Conservation (phyloP, 2,329 filamentous ascomycete genomes). For the Fusarium agapanthi region DNA sequence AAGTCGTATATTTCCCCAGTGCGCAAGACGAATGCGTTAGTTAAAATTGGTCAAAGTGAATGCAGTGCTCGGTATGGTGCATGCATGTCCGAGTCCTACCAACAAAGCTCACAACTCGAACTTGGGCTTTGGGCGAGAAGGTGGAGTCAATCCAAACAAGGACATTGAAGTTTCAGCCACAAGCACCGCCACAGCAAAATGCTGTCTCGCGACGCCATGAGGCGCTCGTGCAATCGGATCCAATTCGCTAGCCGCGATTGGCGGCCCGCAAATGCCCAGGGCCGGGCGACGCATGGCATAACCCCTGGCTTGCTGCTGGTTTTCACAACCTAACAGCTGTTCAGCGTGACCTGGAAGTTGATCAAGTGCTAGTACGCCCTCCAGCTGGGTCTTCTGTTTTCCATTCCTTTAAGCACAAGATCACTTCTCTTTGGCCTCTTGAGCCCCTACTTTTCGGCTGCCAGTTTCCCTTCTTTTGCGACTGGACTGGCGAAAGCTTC, state of each 20-base stretch:
- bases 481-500: not conserved
- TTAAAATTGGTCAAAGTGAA: not conserved
- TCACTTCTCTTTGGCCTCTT: not conserved
- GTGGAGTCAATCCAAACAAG: not conserved
- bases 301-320: constrained; percentile 4
- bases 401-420: not conserved
- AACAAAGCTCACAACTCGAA: not conserved
- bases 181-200: constrained; percentile 6
- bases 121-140: not conserved
- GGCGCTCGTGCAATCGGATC: not conserved
- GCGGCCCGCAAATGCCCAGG: constrained; percentile 1
- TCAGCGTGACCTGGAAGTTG: constrained; percentile 26
- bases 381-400: not conserved
- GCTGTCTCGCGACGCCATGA: constrained; percentile 10
- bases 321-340: not conserved
- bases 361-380: constrained; percentile 14
- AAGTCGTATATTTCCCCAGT: not conserved
- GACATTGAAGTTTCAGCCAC: not conserved
- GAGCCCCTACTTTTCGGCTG: not conserved
- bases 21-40: not conserved
- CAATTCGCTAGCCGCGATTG: constrained; percentile 11
- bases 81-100: constrained; percentile 4
- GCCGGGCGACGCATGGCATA: constrained; percentile 31
- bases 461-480: not conserved
- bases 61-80: not conserved